These are phyloP conservation scores for Pisolithus microcarpus DNA, from an alignment of 768 basidiomycete species.

Conservation along the genomic window DNA sequence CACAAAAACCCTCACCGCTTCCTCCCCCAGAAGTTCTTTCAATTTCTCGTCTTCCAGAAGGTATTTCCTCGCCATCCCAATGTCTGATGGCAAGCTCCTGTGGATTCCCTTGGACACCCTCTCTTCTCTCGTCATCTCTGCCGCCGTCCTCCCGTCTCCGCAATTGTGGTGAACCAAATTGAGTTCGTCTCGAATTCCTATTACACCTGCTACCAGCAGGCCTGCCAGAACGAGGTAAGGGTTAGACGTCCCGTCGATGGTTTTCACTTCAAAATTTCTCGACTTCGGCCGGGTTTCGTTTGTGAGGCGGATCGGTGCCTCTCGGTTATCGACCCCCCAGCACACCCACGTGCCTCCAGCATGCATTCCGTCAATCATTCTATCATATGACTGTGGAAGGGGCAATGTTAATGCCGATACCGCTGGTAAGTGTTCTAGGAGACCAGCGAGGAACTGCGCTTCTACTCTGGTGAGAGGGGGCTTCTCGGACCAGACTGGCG, in stretches of 20 bases:
- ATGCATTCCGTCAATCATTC: slow-evolving; percentile 62
- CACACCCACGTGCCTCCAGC: slow-evolving; percentile 62
- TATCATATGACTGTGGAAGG: slow-evolving; percentile 51
- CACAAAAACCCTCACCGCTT: slow-evolving; percentile 42
- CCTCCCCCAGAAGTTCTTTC: slow-evolving; percentile 34
- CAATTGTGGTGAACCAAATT: slow-evolving; percentile 36
- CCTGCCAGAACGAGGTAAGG: slow-evolving; percentile 54
- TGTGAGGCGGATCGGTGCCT: slow-evolving; percentile 52
- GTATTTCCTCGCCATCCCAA: slow-evolving; percentile 39
- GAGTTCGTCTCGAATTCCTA: slow-evolving; percentile 38
- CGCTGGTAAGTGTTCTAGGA: slow-evolving; percentile 52
- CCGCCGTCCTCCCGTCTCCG: slow-evolving; percentile 27
- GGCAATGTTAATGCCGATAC: slow-evolving; percentile 54
- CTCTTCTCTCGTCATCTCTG: slow-evolving; percentile 38
- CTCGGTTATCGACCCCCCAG: slow-evolving; percentile 68
- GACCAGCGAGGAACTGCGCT: slow-evolving; percentile 53
- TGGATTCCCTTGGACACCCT: slow-evolving; percentile 41
- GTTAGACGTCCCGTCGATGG: slow-evolving; percentile 58
- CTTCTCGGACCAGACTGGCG: not conserved
- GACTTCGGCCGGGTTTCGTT: slow-evolving; percentile 40
- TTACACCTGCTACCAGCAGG: slow-evolving; percentile 46
- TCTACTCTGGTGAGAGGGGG: slow-evolving; percentile 24
- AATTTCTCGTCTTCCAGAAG: slow-evolving; percentile 34
- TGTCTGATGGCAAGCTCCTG: slow-evolving; percentile 42
- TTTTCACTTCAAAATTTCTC: slow-evolving; percentile 57